Evolutionary conservation across 1,139 yeast species (phyloP).

Genomic region (Lodderomyces parapsilosis): DNA sequence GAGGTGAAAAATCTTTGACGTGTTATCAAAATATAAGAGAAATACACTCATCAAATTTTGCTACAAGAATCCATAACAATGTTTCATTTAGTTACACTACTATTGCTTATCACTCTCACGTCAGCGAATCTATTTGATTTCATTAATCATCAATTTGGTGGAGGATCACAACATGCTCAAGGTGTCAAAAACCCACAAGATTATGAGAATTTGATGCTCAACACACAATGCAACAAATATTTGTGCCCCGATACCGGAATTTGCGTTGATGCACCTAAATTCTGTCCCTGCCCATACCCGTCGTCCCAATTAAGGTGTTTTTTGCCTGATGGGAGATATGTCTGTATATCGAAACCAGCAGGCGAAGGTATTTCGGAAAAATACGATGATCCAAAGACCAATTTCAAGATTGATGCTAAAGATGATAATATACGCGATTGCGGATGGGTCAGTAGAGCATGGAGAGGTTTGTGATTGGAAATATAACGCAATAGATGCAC

Average conservation of each 20-base stretch:
- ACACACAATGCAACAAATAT: slow-evolving; percentile 59
- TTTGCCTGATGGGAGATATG: slow-evolving; percentile 64
- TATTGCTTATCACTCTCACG: slow-evolving; percentile 3
- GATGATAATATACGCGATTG: slow-evolving; percentile 66
- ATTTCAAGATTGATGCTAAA: slow-evolving; percentile 53
- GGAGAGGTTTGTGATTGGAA: slow-evolving; percentile 37
- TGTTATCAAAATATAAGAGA: not conserved
- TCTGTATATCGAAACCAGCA: slow-evolving; percentile 83
- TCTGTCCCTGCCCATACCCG: slow-evolving; percentile 91
- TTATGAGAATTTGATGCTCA: slow-evolving; percentile 30
- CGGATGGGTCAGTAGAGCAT: slow-evolving; percentile 68
- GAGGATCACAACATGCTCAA: slow-evolving; percentile 14
- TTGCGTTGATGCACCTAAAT: slow-evolving; percentile 67
- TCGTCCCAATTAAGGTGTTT: slow-evolving; percentile 79
- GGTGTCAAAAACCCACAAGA: slow-evolving; percentile 26
- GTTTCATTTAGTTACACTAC: not conserved
- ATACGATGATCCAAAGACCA: slow-evolving; percentile 48
- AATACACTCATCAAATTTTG: not conserved
- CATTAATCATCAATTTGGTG: slow-evolving; percentile 30
- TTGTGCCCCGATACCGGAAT: slow-evolving; percentile 79
- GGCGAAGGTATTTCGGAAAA: slow-evolving; percentile 35
- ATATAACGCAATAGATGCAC: not conserved
- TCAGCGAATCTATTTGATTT: slow-evolving; percentile 35
- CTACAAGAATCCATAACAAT: not conserved
- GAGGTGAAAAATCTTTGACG: slow-evolving; percentile 1